Base-by-base conservation (phyloP, 2,329 filamentous ascomycete genomes). In the Bipolaris zeicola region DNA sequence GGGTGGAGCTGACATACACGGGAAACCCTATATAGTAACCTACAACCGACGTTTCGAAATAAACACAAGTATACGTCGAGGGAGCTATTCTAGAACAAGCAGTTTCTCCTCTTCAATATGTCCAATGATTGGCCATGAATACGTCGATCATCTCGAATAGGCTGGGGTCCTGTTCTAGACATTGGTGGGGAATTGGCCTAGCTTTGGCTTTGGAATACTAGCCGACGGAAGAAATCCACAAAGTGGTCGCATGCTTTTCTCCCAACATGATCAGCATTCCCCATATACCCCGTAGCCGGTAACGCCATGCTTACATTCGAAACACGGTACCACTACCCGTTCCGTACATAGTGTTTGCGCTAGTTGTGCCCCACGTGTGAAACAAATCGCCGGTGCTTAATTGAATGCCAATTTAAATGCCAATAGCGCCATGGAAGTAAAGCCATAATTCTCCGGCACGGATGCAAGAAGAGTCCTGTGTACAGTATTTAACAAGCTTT, bases 321-420 rank as follows among this genome's bases (percentile, higher is more conserved):
- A 50, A 49, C 37, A 39, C 36, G 52, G 13, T 42, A 50, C 46
- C 28, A 26, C 34, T 49, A 28, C 24, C 34, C 8, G 41, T 26
- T 37, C 31, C 46, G 50, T 45, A 42, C 49, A 48, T 45, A 38
- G 46, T 38, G 31, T 50, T 55, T 52, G 56, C 58, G 60, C 60
- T 64, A 33, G 44, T 57, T 16, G 28, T 42, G 34, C 54, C 16
- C 48, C 37, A 43, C 39, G 18, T 26, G 36, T 60, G 56, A 63
- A 62, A 61, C 55, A 60, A 58, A 60, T 63, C 51, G 46, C 62
- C 63, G 63, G 62, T 58, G 57, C 49, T 62, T 66, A 22, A 68
- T 66, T 66, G 57, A 57, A 36, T 48, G 47, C 43, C 47, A 64
- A 67, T 64, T 58, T 64, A 61, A 57, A 44, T 44, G 49, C 13